Conservation (phyloP, 805 yeast genomes). For the Ogataea paradorogensis region DNA sequence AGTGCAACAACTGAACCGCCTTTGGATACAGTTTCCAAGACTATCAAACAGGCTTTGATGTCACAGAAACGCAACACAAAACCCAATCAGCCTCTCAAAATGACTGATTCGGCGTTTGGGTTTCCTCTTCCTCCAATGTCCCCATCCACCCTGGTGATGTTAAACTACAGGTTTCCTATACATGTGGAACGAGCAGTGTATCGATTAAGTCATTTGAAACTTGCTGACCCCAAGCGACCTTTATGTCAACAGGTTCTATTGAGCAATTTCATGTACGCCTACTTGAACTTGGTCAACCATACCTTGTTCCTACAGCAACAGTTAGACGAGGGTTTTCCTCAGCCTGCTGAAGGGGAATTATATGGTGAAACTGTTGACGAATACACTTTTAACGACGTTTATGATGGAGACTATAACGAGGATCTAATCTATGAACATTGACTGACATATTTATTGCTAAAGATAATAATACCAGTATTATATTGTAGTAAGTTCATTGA, state of each 20-base stretch:
- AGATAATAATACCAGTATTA: not conserved
- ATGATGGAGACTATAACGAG: slow-evolving; percentile 11
- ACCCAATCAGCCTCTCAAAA: slow-evolving; percentile 56
- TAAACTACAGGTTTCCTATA: slow-evolving; percentile 83
- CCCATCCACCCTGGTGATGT: slow-evolving; percentile 71
- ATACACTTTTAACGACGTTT: slow-evolving; percentile 13
- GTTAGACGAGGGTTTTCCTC: slow-evolving; percentile 36
- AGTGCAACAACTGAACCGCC: slow-evolving; percentile 5
- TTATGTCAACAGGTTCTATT: slow-evolving; percentile 87
- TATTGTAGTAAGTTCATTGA: slow-evolving; percentile 21
- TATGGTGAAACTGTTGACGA: slow-evolving; percentile 14
- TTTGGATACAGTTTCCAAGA: slow-evolving; percentile 14
- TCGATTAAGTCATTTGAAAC: slow-evolving; percentile 84
- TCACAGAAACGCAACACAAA: slow-evolving; percentile 32
- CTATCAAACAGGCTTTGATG: slow-evolving; percentile 27
- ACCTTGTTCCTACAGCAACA: slow-evolving; percentile 74
- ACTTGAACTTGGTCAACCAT: slow-evolving; percentile 90
- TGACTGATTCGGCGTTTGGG: slow-evolving; percentile 81
- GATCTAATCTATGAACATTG: slow-evolving; percentile 13
- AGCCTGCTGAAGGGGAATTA: slow-evolving; percentile 6
- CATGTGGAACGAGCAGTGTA: slow-evolving; percentile 96
- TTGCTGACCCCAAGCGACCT: slow-evolving; percentile 92
- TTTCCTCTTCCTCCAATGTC: slow-evolving; percentile 83
- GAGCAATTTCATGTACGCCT: slow-evolving; percentile 97
- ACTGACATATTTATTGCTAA: slow-evolving; percentile 3